These are phyloP conservation scores for Curvularia eragrostidis DNA, from an alignment of 2,329 filamentous ascomycete genomes.

Conservation along the genomic window DNA sequence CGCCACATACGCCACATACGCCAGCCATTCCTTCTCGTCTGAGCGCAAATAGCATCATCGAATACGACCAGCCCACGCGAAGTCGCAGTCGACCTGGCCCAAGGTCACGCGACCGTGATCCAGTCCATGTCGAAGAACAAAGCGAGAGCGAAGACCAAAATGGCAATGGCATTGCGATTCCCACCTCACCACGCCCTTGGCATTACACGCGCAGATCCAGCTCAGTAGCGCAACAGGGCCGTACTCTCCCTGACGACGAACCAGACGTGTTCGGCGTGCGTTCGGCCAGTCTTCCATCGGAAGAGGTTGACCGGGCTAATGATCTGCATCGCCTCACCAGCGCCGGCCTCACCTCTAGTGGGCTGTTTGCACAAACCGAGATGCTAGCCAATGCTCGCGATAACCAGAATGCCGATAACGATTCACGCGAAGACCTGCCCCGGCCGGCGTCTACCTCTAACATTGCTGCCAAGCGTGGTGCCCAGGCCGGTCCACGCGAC, in stretches of 20 bases:
- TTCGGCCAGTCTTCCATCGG: slow-evolving; percentile 71
- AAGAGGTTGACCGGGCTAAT: slow-evolving; percentile 58
- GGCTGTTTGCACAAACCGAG: slow-evolving; percentile 60
- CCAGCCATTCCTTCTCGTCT: slow-evolving; percentile 93
- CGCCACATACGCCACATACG: slow-evolving; percentile 88
- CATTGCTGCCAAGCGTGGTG: slow-evolving; percentile 37
- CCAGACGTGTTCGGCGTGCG: slow-evolving; percentile 67
- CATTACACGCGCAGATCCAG: slow-evolving; percentile 66
- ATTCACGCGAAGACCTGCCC: slow-evolving; percentile 38
- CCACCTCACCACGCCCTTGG: slow-evolving; percentile 67
- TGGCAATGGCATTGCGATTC: slow-evolving; percentile 74
- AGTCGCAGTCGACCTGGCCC: slow-evolving; percentile 43
- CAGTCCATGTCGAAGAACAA: slow-evolving; percentile 34
- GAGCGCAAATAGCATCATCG: slow-evolving; percentile 85
- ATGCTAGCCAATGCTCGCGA: slow-evolving; percentile 39
- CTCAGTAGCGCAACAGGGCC: slow-evolving; percentile 70
- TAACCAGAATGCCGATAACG: slow-evolving; percentile 24
- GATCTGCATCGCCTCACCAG: slow-evolving; percentile 38
- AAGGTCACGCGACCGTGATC: slow-evolving; percentile 41
- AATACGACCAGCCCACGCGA: slow-evolving; percentile 60
- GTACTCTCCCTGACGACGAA: slow-evolving; percentile 68
- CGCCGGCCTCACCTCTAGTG: slow-evolving; percentile 68
- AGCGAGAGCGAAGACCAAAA: slow-evolving; percentile 52
- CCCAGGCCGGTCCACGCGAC: slow-evolving; percentile 33
- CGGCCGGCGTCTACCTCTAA: slow-evolving; percentile 41